Conservation (phyloP, 164 flowering plant genomes). For the Warburgia ugandensis region DNA sequence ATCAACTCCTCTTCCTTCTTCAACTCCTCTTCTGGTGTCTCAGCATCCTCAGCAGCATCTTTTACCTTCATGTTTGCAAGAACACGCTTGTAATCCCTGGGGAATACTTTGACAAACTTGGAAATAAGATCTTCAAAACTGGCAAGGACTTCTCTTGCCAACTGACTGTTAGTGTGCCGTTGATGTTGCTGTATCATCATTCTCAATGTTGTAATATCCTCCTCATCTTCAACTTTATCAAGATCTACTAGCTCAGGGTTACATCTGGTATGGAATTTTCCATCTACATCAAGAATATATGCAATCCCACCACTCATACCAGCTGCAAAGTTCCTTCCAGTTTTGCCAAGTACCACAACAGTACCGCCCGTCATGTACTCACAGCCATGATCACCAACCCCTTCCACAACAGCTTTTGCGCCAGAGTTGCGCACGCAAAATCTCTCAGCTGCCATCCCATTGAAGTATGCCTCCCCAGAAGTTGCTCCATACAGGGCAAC, state of each 20-base stretch:
- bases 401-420: conserved; percentile 93
- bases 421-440: conserved; percentile 99
- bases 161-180: conserved; percentile 77
- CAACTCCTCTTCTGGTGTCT: conserved; percentile 51
- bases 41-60: conserved; percentile 31
- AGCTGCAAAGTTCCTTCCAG: conserved; percentile 98
- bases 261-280: conserved; percentile 61
- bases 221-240: conserved; percentile 91
- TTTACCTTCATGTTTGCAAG: conserved; percentile 59
- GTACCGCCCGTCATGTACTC: conserved; percentile 99
- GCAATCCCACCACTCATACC: conserved; percentile 99
- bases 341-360: conserved; percentile 89
- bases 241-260: conserved; percentile 93
- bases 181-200: conserved; percentile 99
- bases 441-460: conserved; percentile 99
- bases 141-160: conserved; percentile 76
- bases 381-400: conserved; percentile 99
- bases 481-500: conserved; percentile 99
- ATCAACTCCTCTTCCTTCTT: conserved; percentile 44
- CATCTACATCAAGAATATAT: conserved; percentile 84
- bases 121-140: conserved; percentile 71
- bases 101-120: conserved; percentile 88
- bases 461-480: conserved; percentile 91
- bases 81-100: conserved; percentile 84
- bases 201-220: conserved; percentile 70